These are phyloP conservation scores for Curvularia lunata DNA, from an alignment of 2,329 filamentous ascomycete species.

Conservation along the genomic window DNA sequence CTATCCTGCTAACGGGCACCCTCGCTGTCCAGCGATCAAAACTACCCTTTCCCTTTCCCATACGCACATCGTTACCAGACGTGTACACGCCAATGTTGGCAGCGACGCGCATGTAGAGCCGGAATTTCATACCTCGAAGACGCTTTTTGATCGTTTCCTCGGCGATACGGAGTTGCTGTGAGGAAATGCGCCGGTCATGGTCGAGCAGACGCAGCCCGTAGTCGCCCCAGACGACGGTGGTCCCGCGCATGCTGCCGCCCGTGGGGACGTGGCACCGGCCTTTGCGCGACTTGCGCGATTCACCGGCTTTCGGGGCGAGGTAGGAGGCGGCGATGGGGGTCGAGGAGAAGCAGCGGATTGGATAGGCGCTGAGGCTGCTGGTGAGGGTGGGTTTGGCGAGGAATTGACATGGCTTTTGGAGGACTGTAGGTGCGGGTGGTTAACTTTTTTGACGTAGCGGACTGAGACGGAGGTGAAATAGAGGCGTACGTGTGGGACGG, in stretches of 20 bases:
- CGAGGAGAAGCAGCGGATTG: slow-evolving; percentile 76
- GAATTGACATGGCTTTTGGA: slow-evolving; percentile 33
- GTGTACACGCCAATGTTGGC: slow-evolving; percentile 96
- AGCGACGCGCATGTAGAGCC: slow-evolving; percentile 86
- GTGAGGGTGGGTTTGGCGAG: slow-evolving; percentile 39
- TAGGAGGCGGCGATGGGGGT: slow-evolving; percentile 70
- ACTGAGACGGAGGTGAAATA: too few species aligned
- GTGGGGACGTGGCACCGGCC: slow-evolving; percentile 87
- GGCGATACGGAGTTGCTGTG: slow-evolving; percentile 83
- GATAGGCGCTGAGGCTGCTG: background rate
- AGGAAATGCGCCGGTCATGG: slow-evolving; percentile 88
- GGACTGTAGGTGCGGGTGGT: slow-evolving; percentile 14
- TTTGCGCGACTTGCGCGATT: slow-evolving; percentile 86
- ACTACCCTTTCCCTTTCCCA: slow-evolving; percentile 98
- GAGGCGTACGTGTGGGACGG: slow-evolving; percentile 31
- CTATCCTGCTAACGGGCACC: slow-evolving; percentile 86
- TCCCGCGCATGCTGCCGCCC: slow-evolving; percentile 88
- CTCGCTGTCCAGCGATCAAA: slow-evolving; percentile 97
- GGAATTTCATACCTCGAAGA: slow-evolving; percentile 88
- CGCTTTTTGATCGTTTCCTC: slow-evolving; percentile 92
- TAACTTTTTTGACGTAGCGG: background rate
- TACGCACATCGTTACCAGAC: slow-evolving; percentile 94
- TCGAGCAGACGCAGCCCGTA: slow-evolving; percentile 94
- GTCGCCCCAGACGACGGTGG: slow-evolving; percentile 94
- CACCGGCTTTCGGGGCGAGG: slow-evolving; percentile 81